Evolutionary conservation across 1,284 basidiomycete species (phyloP).

Genomic region (Pseudozyma sp.): DNA sequence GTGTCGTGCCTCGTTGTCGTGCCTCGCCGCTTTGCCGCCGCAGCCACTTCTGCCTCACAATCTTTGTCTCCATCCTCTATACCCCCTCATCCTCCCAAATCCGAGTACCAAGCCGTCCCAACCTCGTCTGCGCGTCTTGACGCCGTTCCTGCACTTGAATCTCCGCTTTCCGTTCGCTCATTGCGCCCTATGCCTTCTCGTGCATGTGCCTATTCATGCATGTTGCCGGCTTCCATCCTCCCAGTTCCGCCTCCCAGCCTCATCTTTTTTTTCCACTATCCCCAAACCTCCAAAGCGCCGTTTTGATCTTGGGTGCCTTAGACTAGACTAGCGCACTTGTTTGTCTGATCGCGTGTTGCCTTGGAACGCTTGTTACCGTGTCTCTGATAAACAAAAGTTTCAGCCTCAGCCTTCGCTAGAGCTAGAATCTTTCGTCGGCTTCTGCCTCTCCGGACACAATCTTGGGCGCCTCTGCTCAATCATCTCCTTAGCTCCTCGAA

Average conservation of each 20-base stretch:
- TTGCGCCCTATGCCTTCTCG: conserved; percentile 11
- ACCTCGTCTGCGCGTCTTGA: conserved; percentile 7
- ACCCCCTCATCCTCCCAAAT: not conserved
- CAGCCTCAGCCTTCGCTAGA: conserved; percentile 6
- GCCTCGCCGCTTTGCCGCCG: not conserved
- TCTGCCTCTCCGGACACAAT: not conserved
- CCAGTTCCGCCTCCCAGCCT: not conserved
- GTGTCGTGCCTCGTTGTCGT: not conserved
- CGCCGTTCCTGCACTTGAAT: conserved; percentile 28
- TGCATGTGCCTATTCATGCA: not conserved
- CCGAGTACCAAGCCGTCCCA: not conserved
- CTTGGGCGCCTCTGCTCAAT: not conserved
- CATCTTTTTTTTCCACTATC: not conserved
- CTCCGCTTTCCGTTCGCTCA: conserved; percentile 20
- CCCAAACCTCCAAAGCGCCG: no score
- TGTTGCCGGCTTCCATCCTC: not conserved
- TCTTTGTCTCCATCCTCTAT: not conserved
- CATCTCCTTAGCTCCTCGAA: not conserved
- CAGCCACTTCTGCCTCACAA: not conserved
- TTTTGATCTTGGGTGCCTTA: no score
- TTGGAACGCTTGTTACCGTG: conserved; percentile 2
- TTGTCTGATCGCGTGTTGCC: conserved; percentile 4
- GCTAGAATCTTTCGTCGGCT: not conserved
- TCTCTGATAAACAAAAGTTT: conserved; percentile 7
- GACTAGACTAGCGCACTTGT: not conserved